Evolutionary conservation across 352 stramenopile species (phyloP).

Genomic region (Globisporangium cylindrosporum): DNA sequence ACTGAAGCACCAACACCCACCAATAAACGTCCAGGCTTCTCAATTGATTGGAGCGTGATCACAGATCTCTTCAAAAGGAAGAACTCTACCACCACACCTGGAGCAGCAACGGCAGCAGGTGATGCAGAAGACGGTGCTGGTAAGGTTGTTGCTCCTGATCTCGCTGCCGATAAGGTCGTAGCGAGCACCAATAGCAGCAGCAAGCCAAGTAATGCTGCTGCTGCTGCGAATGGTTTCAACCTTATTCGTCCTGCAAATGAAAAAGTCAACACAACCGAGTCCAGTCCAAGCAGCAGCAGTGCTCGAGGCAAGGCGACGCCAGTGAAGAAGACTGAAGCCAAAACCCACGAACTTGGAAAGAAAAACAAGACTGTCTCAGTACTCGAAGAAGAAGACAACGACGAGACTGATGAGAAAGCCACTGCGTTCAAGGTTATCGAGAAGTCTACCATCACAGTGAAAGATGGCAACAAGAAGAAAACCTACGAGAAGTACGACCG

Average conservation of each 20-base stretch:
- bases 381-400: slow-evolving; percentile 2
- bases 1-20: background rate
- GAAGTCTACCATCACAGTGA: slow-evolving; percentile 16
- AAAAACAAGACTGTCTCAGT: slow-evolving; percentile 9
- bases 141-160: slow-evolving; percentile 6
- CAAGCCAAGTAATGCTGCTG: background rate
- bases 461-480: slow-evolving; percentile 16
- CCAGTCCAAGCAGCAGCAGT: background rate
- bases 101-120: background rate
- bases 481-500: slow-evolving; percentile 27
- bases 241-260: slow-evolving; percentile 5
- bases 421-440: slow-evolving; percentile 7
- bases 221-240: slow-evolving; percentile 7
- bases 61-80: background rate
- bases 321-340: background rate
- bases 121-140: slow-evolving; percentile 1
- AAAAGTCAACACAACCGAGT: background rate
- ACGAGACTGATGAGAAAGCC: slow-evolving; percentile 1
- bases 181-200: background rate
- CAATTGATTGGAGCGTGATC: slow-evolving; percentile 1
- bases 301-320: background rate
- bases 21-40: background rate
- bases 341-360: slow-evolving; percentile 8
- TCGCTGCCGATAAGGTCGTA: slow-evolving; percentile 5
- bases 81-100: slow-evolving; percentile 6